These are phyloP conservation scores for Penicillium salamii DNA, from an alignment of 495 filamentous ascomycete species.

Conservation along the genomic window DNA sequence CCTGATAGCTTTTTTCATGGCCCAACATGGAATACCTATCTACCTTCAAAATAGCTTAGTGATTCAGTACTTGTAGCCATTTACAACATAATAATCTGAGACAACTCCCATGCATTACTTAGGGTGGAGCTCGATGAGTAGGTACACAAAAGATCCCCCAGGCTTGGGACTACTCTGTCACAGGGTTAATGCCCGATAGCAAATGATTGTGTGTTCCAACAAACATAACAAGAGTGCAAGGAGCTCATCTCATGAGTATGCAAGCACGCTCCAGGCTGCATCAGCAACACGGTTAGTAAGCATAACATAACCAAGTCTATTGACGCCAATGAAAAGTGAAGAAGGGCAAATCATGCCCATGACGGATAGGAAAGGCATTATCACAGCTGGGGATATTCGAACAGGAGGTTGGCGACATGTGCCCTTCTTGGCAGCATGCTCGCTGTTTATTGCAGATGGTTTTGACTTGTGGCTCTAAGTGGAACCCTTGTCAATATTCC, in stretches of 20 bases:
- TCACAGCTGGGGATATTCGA: background rate
- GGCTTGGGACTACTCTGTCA: background rate
- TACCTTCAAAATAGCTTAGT: no score
- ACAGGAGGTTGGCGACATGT: background rate
- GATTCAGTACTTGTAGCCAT: background rate
- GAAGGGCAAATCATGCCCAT: background rate
- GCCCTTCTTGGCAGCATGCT: background rate
- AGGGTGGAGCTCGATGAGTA: background rate
- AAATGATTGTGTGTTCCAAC: background rate
- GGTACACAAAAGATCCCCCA: background rate
- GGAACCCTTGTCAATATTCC: no score
- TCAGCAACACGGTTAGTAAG: background rate
- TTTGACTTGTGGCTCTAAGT: background rate
- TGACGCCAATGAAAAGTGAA: background rate
- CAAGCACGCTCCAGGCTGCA: background rate
- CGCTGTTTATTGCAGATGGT: background rate
- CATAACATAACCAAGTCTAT: background rate
- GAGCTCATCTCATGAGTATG: background rate
- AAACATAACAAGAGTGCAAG: background rate
- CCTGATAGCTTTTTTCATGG: conserved; percentile 31
- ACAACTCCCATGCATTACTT: conserved; percentile 1
- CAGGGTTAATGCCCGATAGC: background rate
- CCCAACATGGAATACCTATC: no score
- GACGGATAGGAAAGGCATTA: background rate
- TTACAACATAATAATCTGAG: background rate